phyloP scores from a whole-genome alignment of 495 filamentous ascomycete species.

The Annulohypoxylon nitens region DNA sequence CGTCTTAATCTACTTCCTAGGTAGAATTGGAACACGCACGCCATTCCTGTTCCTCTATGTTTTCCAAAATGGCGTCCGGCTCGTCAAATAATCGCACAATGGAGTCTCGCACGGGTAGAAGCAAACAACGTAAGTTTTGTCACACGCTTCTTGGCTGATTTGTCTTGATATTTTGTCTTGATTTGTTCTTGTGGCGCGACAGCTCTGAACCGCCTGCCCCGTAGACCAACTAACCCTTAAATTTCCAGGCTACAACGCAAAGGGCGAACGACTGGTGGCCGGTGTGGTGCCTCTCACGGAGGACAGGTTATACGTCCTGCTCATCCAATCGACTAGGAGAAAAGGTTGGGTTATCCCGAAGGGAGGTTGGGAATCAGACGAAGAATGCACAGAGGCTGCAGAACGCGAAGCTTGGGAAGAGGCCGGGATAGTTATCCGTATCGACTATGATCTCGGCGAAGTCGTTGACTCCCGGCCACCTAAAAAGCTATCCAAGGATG shows the following conservation, averaged over 20 bases:
- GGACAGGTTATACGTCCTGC: constrained; percentile 80
- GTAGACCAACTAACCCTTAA: constrained; percentile 57
- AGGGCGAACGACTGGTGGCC: constrained; percentile 94
- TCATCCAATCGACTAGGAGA: constrained; percentile 92
- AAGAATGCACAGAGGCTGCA: constrained; percentile 70
- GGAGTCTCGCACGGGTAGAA: constrained; percentile 81
- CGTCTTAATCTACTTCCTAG: constrained; percentile 32
- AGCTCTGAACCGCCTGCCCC: constrained; percentile 46
- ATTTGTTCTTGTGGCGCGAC: constrained; percentile 42
- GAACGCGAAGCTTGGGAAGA: constrained; percentile 97
- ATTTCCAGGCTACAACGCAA: constrained; percentile 83
- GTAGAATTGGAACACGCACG: constrained; percentile 34
- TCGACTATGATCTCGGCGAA: constrained; percentile 84
- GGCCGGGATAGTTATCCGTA: constrained; percentile 86
- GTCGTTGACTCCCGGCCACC: constrained; percentile 82
- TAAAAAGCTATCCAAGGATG: constrained; percentile 70
- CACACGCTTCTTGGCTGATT: constrained; percentile 41
- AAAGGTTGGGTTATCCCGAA: constrained; percentile 96
- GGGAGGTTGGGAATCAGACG: constrained; percentile 97
- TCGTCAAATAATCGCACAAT: constrained; percentile 70
- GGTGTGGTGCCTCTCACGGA: constrained; percentile 84
- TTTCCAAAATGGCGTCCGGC: constrained; percentile 51
- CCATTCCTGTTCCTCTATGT: constrained; percentile 27
- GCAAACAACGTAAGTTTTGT: constrained; percentile 82
- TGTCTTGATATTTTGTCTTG: constrained; percentile 41